Base-by-base conservation (phyloP, 257 asterid species). In the Scutellaria minor region DNA sequence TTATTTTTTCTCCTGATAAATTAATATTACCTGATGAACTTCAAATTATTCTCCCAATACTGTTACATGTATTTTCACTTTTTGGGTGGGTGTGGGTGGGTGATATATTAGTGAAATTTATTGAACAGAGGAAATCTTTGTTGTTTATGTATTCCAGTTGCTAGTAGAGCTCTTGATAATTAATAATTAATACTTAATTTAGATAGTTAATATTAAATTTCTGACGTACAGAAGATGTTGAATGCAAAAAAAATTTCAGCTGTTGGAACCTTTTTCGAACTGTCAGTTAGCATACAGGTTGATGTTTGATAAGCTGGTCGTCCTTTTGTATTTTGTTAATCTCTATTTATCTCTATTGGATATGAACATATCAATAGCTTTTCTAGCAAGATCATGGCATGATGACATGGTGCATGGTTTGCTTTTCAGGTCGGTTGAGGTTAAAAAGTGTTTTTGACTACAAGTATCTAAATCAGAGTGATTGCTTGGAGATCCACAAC, bases 381-480 rank as follows among this genome's bases (percentile, higher is more conserved):
- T 56, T 64, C 45, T 14, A 45, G 75, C 71, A 80, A 47, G 72
- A 68, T 52, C 48, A 57, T 40, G 52, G 55, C 53, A 56, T 13
- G 45, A 50, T 24, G 53, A 40, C 9, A 27, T 63, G 46, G 47
- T 53, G 64, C 18, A 48, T 78, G 71, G 64, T 78, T 74, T 74
- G 18, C 24, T 53, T 74, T 79, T 67, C 94, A 93, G 98, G 74
- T 64, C 84, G 85, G 65, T 77, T 90, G 78, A 89, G 82, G 81
- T 78, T 93, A 68, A 83, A 83, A 86, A 81, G 65, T 69, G 96
- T 97, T 73, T 74, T 83, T 42, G 92, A 82, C 42, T 93, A 86
- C 89, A 86, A 79, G 42, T 93, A 89, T 81, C 96, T 93, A 70
- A 90, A 81, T 70, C 98, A 86, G 81, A 84, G 96, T 83, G 79